Evolutionary conservation across 345 rosid genomes (phyloP).

Genomic region (Citrus unshiu): DNA sequence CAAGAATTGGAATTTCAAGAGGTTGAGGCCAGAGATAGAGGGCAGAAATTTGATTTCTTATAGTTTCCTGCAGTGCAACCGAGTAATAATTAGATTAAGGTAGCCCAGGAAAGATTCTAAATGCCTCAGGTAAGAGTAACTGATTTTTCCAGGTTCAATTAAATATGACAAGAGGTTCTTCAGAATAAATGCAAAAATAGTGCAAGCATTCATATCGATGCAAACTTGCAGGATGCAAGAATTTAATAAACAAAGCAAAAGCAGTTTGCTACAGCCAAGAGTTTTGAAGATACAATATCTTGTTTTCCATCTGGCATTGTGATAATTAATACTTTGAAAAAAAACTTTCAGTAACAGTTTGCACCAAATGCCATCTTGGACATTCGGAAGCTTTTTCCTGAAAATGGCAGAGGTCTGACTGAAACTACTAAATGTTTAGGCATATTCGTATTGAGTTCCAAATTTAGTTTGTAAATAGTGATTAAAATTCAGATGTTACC

Average conservation of each 20-base stretch:
- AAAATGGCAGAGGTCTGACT: no score
- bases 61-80: slow-evolving; percentile 33
- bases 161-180: not conserved
- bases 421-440: not conserved
- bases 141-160: not conserved
- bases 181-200: not conserved
- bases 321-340: not conserved
- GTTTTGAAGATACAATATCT: no score
- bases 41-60: slow-evolving; percentile 39
- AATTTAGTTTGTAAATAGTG: not conserved
- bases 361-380: not conserved
- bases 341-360: not conserved
- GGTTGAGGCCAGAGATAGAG: slow-evolving; percentile 54
- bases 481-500: not conserved
- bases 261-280: not conserved
- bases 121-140: not conserved
- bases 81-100: not conserved
- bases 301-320: not conserved
- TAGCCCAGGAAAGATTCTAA: not conserved
- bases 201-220: not conserved
- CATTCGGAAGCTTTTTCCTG: not conserved
- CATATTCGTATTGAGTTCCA: not conserved
- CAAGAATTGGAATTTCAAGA: slow-evolving; percentile 44
- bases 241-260: not conserved
- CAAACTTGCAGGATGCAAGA: not conserved